These are phyloP conservation scores for Biancaea sappan DNA, from an alignment of 306 rosid genomes.

Conservation along the genomic window DNA sequence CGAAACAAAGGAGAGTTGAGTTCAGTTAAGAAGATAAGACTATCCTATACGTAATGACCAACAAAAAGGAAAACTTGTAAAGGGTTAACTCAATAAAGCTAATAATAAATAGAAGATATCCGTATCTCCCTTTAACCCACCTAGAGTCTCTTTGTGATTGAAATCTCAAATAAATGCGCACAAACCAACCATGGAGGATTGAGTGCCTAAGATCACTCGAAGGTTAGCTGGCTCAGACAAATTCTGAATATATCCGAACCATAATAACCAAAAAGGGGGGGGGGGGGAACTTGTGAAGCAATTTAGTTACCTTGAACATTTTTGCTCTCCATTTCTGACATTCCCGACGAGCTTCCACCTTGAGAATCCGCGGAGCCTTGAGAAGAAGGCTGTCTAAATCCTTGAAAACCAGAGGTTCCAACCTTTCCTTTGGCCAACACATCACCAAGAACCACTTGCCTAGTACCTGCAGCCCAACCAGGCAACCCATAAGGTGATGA, in stretches of 20 bases:
- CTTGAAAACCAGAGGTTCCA: slow-evolving; percentile 52
- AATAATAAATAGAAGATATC: no score
- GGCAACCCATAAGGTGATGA: slow-evolving; percentile 43
- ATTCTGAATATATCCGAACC: not conserved
- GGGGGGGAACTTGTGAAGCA: not conserved
- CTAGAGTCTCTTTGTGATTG: no score
- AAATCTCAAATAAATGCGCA: no score
- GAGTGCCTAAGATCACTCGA: no score
- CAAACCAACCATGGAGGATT: no score
- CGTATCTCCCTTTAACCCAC: not conserved
- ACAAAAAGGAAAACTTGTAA: not conserved
- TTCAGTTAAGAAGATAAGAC: no score
- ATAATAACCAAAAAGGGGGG: not conserved
- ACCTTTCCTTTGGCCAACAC: slow-evolving; percentile 46
- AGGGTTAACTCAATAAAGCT: not conserved
- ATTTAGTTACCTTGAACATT: slow-evolving; percentile 65
- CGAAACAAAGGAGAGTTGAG: no score
- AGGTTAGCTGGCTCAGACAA: no score
- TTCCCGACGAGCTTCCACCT: slow-evolving; percentile 81
- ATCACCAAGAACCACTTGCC: slow-evolving; percentile 53
- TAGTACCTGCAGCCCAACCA: slow-evolving; percentile 42
- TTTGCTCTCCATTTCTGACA: slow-evolving; percentile 84
- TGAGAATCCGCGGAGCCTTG: slow-evolving; percentile 80
- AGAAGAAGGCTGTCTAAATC: slow-evolving; percentile 51
- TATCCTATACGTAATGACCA: no score